Evolutionary conservation across 495 filamentous ascomycete species (phyloP), one percentile per base, ranked within the genome.

Genomic region (Penicillium parvum): DNA sequence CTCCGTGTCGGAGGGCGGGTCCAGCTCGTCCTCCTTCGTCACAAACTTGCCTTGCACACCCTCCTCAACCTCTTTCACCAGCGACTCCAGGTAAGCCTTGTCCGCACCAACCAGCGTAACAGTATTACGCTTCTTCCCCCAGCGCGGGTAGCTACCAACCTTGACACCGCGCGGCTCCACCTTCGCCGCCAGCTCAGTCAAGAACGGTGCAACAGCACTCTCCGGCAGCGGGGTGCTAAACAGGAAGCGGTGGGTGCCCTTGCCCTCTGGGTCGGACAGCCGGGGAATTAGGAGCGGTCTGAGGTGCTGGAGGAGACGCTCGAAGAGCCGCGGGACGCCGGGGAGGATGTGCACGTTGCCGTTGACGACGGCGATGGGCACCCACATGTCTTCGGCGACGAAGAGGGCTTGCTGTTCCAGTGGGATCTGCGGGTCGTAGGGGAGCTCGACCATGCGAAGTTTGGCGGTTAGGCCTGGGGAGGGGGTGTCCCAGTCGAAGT

Each of bases 81-180:
- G 45, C 4, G 65, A 66, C 49, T 85, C 81, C 60, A 88, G 73
- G 43, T 66, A 80, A 10, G 70, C 79, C 52, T 74, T 66, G 47
- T 88, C 79, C 8, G 63, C 74, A 9, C 92, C 92, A 12, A 96
- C 90, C 18, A 98, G 69, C 17, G 92, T 97, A 20, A 98, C 86
- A 0, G 88, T 90, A 59, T 98, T 98, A 19, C 76, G 74, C 53
- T 80, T 80, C 72, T 85, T 91, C 0, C 83, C 87, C 92, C 90
- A 96, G 34, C 88, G 71, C 16, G 92, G 92, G 66, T 98, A 98
- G 58, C 88, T 94, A 6, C 92, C 92, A n/a, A 98, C 87, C 68
- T 96, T 96, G 39, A 98, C 75, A 0, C 87, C 88, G 49, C 75
- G 76, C 0, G 76, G 64, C 59, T 79, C 79, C 6, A 86, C 86